These are phyloP conservation scores for Xylariaceae sp. DNA, from an alignment of 2,329 filamentous ascomycete species.

Conservation along the genomic window DNA sequence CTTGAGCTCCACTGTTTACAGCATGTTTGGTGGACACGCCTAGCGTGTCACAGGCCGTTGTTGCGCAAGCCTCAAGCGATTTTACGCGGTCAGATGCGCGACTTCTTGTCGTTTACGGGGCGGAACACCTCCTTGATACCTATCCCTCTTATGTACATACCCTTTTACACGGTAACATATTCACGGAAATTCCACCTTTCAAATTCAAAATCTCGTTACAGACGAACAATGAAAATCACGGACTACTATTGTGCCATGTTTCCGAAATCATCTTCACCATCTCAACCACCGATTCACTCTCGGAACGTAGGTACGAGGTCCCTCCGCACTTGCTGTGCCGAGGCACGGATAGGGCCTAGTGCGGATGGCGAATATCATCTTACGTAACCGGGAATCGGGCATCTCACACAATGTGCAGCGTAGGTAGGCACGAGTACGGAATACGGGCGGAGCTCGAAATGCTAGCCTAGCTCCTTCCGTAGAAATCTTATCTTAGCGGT, in stretches of 20 bases:
- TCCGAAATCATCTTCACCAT: not conserved
- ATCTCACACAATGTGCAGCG: not conserved
- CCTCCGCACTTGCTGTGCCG: not conserved
- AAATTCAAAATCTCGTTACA: no score
- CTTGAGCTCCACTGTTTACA: not conserved
- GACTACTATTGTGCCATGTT: not conserved
- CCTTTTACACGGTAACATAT: no score
- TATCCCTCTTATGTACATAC: not conserved
- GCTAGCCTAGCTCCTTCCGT: no score
- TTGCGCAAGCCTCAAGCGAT: slow-evolving; percentile 6
- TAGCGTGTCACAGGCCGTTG: not conserved
- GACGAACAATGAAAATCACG: no score
- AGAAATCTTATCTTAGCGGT: not conserved
- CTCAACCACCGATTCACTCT: no score
- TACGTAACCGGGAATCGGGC: not conserved
- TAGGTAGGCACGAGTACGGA: no score
- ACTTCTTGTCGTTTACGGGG: not conserved
- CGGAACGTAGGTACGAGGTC: not conserved
- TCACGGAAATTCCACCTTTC: no score
- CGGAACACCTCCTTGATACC: not conserved
- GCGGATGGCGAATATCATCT: not conserved
- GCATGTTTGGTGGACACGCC: not conserved
- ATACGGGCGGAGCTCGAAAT: no score
- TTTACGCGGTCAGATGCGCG: slow-evolving; percentile 16
- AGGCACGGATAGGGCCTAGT: not conserved